A percentile compares a stretch with the other conserved stretches of the same genome.
Evolutionary conservation across 2,329 filamentous ascomycete species (phyloP).

Genomic region (Alternaria gansuensis): DNA sequence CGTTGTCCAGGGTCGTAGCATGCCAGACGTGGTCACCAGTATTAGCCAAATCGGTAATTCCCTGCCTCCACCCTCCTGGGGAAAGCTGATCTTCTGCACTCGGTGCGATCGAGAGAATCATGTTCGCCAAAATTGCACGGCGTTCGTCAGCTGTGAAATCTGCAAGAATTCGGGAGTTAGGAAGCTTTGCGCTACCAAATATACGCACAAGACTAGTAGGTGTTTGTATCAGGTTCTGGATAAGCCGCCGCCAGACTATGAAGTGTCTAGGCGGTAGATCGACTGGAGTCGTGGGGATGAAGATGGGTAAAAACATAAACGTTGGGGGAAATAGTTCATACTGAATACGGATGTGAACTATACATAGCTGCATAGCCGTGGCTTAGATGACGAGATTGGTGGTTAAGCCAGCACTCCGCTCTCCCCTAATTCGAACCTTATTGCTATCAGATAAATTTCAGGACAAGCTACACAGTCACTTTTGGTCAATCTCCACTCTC

Average conservation of each 20-base stretch:
- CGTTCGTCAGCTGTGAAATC: conserved; percentile 11
- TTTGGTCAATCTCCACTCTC: no score
- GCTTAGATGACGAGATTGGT: neutral
- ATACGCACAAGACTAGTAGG: conserved; percentile 15
- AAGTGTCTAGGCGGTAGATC: neutral
- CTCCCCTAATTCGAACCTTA: neutral
- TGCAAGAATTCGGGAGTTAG: conserved; percentile 9
- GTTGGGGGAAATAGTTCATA: neutral
- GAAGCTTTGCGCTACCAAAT: neutral
- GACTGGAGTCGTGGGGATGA: neutral
- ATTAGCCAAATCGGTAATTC: conserved; percentile 4
- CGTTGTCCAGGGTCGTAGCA: neutral
- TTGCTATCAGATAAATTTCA: neutral
- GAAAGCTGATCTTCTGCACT: conserved; percentile 12
- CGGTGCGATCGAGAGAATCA: conserved; percentile 24
- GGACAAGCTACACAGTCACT: no score
- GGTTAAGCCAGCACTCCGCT: neutral
- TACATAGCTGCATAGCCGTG: neutral
- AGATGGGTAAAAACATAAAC: neutral
- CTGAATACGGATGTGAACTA: neutral
- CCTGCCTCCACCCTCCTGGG: conserved; percentile 17
- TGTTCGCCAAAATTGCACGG: conserved; percentile 10
- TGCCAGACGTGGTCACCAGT: neutral
- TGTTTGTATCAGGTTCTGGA: conserved; percentile 14
- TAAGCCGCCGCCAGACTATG: neutral